Conservation (phyloP, 106 monocot species). For the Dioscorea zingiberensis region DNA sequence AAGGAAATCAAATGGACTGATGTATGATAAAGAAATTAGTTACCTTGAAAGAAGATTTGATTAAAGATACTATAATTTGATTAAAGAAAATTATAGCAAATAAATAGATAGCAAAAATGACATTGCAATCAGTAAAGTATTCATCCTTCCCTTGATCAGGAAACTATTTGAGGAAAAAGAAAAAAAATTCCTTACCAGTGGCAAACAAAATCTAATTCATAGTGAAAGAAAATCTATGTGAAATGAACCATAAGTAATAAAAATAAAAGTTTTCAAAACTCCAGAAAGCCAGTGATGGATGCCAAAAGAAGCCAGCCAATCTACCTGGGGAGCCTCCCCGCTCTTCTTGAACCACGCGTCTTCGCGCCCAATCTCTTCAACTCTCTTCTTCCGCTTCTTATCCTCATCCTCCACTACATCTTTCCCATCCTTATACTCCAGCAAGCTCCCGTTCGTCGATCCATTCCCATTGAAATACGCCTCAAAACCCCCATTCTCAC, state of each 20-base stretch:
- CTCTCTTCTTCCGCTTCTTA: slow-evolving; percentile 9
- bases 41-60: no score
- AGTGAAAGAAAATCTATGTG: not conserved
- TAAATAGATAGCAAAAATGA: no score
- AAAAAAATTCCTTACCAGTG: no score
- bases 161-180: no score
- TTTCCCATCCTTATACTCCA: slow-evolving; percentile 27
- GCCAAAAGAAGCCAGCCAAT: not conserved
- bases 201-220: no score
- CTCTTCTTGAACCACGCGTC: slow-evolving; percentile 85
- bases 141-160: no score
- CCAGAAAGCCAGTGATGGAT: not conserved
- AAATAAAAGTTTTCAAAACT: not conserved
- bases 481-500: not conserved
- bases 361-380: slow-evolving; percentile 53
- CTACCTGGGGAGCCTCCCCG: slow-evolving; percentile 43
- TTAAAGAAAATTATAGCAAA: no score
- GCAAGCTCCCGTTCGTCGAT: not conserved
- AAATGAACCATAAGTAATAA: not conserved
- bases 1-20: no score
- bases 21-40: no score
- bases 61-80: no score
- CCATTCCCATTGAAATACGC: slow-evolving; percentile 11
- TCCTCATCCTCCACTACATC: slow-evolving; percentile 30
- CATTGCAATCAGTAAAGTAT: no score